Evolutionary conservation across 2,329 filamentous ascomycete species (phyloP), one percentile per base, ranked within the genome.

Genomic region (Ampelomyces quisqualis): DNA sequence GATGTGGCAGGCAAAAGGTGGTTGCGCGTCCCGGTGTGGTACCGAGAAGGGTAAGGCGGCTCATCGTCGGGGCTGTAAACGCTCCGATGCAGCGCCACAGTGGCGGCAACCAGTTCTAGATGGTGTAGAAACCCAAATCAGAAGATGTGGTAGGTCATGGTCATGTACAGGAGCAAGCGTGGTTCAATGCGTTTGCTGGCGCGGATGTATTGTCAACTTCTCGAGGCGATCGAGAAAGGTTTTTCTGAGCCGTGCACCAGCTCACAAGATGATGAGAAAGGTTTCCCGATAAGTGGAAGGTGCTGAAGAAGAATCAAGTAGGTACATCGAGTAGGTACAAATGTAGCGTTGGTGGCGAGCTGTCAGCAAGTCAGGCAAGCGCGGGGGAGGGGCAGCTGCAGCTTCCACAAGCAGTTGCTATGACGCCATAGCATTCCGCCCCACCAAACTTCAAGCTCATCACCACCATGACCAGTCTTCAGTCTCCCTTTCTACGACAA

Each of bases 351-450:
- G 39, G 55, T 57, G 43, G 45, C 48, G 34, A 51, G 31, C 28
- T 33, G 35, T 38, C 37, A 20, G 24, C 30, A 34, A 28, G 18
- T 29, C n/a, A 43, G 40, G 45, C 43, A 49, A 34, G 38, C 31
- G 38, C 43, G 35, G 50, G 55, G 52, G 59, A 59, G 57, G 58
- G 58, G 55, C 53, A 56, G 45, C 51, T 38, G 49, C 50, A 55
- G 45, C 39, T 43, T 30, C 41, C 30, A 37, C 40, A 40, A 43
- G 33, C 30, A 34, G 20, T 38, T 31, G 42, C 47, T 28, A 53
- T 54, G 51, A 52, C 49, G 51, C 34, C 30, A 51, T 45, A 36
- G 10, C 40, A 38, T 40, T 43, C 20, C 46, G 38, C 48, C 49
- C 46, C 42, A 44, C 45, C 40, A 57, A 45, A 54, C 40, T 48